Conservation (phyloP, 371 early-diverging fungal genomes). For the Mucor mucedo region DNA sequence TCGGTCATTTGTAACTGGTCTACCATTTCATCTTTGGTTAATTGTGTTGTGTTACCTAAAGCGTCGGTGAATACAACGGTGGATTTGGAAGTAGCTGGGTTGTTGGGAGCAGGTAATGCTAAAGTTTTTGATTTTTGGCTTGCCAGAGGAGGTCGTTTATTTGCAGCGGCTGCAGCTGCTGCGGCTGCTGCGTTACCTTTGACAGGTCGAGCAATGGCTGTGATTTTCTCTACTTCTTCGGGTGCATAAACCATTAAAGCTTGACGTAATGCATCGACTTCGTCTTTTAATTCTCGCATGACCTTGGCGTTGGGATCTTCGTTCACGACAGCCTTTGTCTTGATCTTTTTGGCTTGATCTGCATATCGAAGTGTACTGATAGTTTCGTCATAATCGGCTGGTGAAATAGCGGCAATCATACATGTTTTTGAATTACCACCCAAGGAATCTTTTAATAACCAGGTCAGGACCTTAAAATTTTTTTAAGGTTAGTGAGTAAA, state of each 20-base stretch:
- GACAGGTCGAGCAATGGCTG: slow-evolving; percentile 26
- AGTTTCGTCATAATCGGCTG: slow-evolving; percentile 82
- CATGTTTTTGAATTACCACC: slow-evolving; percentile 92
- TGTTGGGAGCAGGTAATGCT: not conserved
- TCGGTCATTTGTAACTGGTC: slow-evolving; percentile 83
- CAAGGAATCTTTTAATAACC: slow-evolving; percentile 90
- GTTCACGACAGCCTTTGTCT: slow-evolving; percentile 88
- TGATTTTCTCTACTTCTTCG: slow-evolving; percentile 43
- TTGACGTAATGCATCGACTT: slow-evolving; percentile 69
- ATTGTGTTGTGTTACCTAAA: slow-evolving; percentile 46
- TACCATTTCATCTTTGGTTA: slow-evolving; percentile 61
- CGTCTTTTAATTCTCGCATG: slow-evolving; percentile 83
- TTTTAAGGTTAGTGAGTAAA: too few relatives aligned
- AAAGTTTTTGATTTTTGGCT: slow-evolving; percentile 7
- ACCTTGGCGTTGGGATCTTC: slow-evolving; percentile 81
- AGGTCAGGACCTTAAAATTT: slow-evolving; percentile 64
- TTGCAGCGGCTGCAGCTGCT: not conserved
- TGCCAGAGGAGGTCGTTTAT: slow-evolving; percentile 1
- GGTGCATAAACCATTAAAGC: slow-evolving; percentile 66
- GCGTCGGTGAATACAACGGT: slow-evolving; percentile 54
- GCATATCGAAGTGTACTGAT: slow-evolving; percentile 93
- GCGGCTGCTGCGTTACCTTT: not conserved
- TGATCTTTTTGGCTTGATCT: slow-evolving; percentile 87
- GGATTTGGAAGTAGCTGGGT: slow-evolving; percentile 13
- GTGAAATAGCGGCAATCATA: slow-evolving; percentile 87